Base-by-base conservation (phyloP, 1,284 basidiomycete species). In the Cutaneotrichosporon sp. region DNA sequence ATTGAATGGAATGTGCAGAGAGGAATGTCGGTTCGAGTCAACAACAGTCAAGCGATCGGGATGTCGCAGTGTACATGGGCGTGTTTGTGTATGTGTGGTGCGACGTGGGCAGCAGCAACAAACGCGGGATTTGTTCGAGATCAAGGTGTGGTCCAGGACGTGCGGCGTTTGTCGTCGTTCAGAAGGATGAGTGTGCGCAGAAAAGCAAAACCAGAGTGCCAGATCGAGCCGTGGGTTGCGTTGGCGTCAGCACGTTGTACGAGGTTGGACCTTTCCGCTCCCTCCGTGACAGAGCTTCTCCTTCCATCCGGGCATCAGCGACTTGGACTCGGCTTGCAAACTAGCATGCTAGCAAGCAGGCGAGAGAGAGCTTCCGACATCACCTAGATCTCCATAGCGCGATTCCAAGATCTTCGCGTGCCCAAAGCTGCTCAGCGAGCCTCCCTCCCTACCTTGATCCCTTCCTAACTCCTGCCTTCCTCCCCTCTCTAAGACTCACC, bases 401-500 rank as follows among this genome's bases (percentile, higher is more conserved):
- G 26, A 26, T 26, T 26, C 26, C 34, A 36, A 36, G 34, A 9
- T 36, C 34, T 36, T 2, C 7, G 8, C 34, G 34, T 21, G 11
- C 49, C 26, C 26, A 26, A 51, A 51, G 21, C 26, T 22, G 18
- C 14, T 16, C 7, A 3, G 26, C 1, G 42, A 22, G 11, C 51
- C 51, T 34, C n/a, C 30, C 13, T 32, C 30, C 40, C 14, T 13
- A 13, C 40, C 11, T 42, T 18, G 16, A 9, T 50, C n/a, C 49
- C 21, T 50, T 22, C 4, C 26, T 8, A 47, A 18, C 46, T 21
- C n/a, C 26, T 10, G 8, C 21, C 49, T 26, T 21, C 26, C 26
- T 46, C 38, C 30, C 36, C 14, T 7, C 31, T 51, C 13, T 59
- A 22, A 18, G 4, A 77, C 84, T 68, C 73, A 92, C 92, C 93